These are phyloP conservation scores for Monilinia polystroma DNA, from an alignment of 2,329 filamentous ascomycete genomes.

Conservation along the genomic window DNA sequence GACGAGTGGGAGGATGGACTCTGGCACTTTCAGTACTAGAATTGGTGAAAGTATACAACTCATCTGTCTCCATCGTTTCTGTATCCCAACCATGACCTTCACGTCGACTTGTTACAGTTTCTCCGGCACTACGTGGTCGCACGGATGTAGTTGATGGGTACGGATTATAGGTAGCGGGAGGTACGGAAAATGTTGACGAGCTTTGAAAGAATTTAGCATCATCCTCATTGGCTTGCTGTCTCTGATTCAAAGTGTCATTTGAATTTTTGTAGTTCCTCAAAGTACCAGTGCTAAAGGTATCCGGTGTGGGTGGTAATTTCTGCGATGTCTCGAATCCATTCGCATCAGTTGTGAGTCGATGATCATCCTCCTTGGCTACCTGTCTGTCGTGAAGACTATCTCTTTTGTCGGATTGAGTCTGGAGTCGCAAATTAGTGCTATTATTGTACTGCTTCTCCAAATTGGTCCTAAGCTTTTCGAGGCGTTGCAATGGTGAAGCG, in stretches of 20 bases:
- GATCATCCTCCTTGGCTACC: constrained; percentile 24
- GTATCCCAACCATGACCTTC: constrained; percentile 42
- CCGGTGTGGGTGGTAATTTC: constrained; percentile 41
- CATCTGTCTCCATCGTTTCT: constrained; percentile 33
- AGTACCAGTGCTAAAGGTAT: constrained; percentile 40
- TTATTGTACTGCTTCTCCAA: constrained; percentile 28
- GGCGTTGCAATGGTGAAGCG: constrained; percentile 52
- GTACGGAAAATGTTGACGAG: constrained; percentile 29
- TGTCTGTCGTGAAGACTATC: constrained; percentile 24
- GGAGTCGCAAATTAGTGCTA: constrained; percentile 15
- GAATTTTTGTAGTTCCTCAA: constrained; percentile 50
- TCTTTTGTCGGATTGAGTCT: not conserved
- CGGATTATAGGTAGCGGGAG: constrained; percentile 24
- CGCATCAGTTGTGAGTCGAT: constrained; percentile 34
- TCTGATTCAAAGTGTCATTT: constrained; percentile 46
- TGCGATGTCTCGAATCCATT: constrained; percentile 42
- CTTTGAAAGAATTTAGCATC: constrained; percentile 30
- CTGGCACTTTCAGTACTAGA: constrained; percentile 29
- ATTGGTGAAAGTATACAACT: constrained; percentile 34
- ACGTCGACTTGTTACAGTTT: constrained; percentile 39
- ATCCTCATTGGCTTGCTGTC: constrained; percentile 25
- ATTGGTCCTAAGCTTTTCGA: constrained; percentile 47
- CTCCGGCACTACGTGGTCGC: constrained; percentile 39
- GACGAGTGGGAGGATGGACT: constrained; percentile 22
- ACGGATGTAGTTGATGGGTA: constrained; percentile 33